Evolutionary conservation across 352 stramenopile genomes (phyloP).

Genomic region (Aphanomyces stellatus): DNA sequence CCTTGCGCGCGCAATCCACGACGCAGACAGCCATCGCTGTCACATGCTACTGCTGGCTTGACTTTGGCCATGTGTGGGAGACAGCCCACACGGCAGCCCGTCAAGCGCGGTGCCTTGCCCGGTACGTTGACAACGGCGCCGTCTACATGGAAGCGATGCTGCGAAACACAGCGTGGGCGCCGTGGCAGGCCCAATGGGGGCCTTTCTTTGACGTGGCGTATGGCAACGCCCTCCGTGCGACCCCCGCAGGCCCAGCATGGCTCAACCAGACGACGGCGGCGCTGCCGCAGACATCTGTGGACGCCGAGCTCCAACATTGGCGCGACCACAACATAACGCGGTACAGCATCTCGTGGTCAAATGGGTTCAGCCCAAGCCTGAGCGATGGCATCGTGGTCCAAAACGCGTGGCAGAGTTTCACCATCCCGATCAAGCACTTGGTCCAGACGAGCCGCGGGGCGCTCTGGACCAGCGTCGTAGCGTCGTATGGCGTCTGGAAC

Average conservation of each 20-base stretch:
- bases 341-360: neutral
- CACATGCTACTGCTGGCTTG: neutral
- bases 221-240: neutral
- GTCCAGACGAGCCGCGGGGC: neutral
- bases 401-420: neutral
- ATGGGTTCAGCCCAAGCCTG: neutral
- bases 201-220: neutral
- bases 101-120: neutral
- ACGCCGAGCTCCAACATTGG: neutral
- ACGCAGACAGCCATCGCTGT: neutral
- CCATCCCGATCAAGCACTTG: neutral
- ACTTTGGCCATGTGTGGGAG: neutral
- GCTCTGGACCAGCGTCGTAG: neutral
- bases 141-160: slow-evolving; percentile 13
- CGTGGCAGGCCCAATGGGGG: neutral
- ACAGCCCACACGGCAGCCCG: neutral
- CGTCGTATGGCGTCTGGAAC: neutral
- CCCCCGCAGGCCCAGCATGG: neutral
- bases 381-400: neutral
- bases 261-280: neutral
- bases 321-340: neutral
- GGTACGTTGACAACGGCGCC: neutral
- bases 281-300: neutral
- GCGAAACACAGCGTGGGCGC: neutral
- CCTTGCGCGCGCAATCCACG: neutral